Evolutionary conservation across 108 stramenopile species (phyloP).

Genomic region (Cyclotella baltica): DNA sequence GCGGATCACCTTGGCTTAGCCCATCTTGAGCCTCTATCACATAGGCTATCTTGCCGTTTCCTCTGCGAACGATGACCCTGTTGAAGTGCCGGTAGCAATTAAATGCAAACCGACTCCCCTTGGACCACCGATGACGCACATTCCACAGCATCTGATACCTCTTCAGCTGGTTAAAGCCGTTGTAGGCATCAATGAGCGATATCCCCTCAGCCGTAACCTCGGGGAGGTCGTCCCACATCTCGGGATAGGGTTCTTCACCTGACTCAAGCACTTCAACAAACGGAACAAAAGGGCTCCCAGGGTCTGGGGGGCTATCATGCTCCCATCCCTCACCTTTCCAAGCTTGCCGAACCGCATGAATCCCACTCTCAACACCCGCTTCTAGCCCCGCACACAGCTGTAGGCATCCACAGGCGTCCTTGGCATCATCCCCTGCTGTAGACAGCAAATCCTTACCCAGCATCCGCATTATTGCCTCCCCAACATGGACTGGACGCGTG

Average conservation of each 20-base stretch:
- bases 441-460: conserved; percentile 33
- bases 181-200: conserved; percentile 37
- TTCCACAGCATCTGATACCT: conserved; percentile 49
- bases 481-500: conserved; percentile 43
- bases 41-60: neutral
- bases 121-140: conserved; percentile 41
- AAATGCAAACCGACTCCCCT: conserved; percentile 36
- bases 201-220: neutral
- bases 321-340: conserved; percentile 4
- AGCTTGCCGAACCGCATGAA: conserved; percentile 26
- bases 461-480: conserved; percentile 33
- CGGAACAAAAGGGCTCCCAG: neutral
- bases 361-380: conserved; percentile 49
- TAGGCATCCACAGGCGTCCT: conserved; percentile 28
- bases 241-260: no score
- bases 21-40: conserved; percentile 24
- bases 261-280: no score
- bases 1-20: conserved; percentile 46
- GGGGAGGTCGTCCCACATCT: neutral
- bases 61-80: conserved; percentile 9
- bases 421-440: conserved; percentile 23
- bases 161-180: conserved; percentile 45
- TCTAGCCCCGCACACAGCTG: conserved; percentile 49
- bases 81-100: conserved; percentile 44
- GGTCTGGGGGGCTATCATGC: neutral